Evolutionary conservation across 2,329 filamentous ascomycete species (phyloP), one percentile per base, ranked within the genome.

Genomic region (Diaporthe vaccinii): DNA sequence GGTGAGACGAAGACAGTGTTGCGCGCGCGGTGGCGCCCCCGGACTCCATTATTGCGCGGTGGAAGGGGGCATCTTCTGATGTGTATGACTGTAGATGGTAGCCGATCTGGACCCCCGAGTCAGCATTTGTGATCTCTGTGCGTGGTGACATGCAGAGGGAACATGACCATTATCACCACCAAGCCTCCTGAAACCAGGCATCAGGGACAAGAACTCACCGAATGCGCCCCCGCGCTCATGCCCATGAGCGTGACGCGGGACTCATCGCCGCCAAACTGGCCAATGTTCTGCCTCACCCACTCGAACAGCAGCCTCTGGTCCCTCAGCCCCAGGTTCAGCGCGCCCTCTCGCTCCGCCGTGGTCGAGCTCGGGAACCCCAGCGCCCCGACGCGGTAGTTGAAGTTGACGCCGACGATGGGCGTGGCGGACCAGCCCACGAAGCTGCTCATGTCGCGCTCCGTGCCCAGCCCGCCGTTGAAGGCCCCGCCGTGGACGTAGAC

Each of bases 341-440:
- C 78, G 0, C 90, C 91, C 70, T 87, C 87, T 46, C 87, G 87
- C 20, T 86, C 84, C 41, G 89, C 86, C 73, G 89, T 78, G 14
- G 82, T 82, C n/a, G 88, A 91, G 14, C 90, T 88, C 39, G 94
- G 82, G 82, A 96, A 95, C 0, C 94, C 94, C 79, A 95, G 86
- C 7, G 90, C 89, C 3, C 91, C 91, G 67, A 94, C 87, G 14
- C 93, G 88, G 82, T 94, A 91, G 82, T 89, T 90, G 80, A 92
- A 89, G 80, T 86, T 89, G 69, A 93, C 86, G 46, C 85, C 89
- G 57, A 94, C 84, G 70, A 93, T 83, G 14, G 88, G 88, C 59
- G 83, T 80, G 36, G 84, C 83, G 3, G 87, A 83, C 84, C 89
- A 92, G 7, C 88, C 86, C 20, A 93, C 88, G 83, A 94, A 90